Conservation (phyloP, 2,329 filamentous ascomycete species). For the Fusarium mangiferae region DNA sequence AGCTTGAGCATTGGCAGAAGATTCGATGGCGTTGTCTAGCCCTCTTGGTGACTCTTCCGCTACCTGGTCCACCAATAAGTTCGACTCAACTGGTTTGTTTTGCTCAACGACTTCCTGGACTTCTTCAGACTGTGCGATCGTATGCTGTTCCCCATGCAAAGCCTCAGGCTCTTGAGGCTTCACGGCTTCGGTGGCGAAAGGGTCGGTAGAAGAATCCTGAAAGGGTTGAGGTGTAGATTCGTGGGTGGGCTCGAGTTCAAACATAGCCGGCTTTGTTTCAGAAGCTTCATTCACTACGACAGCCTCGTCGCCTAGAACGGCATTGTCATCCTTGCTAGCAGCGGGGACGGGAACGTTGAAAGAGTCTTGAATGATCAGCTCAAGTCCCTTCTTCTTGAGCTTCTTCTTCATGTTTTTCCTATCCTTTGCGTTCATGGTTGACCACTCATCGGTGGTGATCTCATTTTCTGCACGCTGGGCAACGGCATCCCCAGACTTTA, state of each 20-base stretch:
- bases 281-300: background rate
- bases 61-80: background rate
- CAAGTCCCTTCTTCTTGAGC: slow-evolving; percentile 38
- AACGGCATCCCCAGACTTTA: background rate
- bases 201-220: background rate
- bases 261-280: background rate
- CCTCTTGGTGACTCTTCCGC: background rate
- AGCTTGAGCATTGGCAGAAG: background rate
- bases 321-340: background rate
- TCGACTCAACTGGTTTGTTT: background rate
- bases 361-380: slow-evolving; percentile 29
- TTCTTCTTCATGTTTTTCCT: slow-evolving; percentile 41
- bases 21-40: background rate
- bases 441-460: slow-evolving; percentile 38
- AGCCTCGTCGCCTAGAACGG: background rate
- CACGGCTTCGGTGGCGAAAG: background rate
- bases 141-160: background rate
- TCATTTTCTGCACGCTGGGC: slow-evolving; percentile 35
- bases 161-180: background rate
- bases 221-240: background rate
- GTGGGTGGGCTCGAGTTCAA: background rate
- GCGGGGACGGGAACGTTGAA: background rate
- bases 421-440: slow-evolving; percentile 31
- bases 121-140: background rate
- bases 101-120: background rate